Conservation (phyloP, 2,329 filamentous ascomycete species). For the Diaporthe longicolla region DNA sequence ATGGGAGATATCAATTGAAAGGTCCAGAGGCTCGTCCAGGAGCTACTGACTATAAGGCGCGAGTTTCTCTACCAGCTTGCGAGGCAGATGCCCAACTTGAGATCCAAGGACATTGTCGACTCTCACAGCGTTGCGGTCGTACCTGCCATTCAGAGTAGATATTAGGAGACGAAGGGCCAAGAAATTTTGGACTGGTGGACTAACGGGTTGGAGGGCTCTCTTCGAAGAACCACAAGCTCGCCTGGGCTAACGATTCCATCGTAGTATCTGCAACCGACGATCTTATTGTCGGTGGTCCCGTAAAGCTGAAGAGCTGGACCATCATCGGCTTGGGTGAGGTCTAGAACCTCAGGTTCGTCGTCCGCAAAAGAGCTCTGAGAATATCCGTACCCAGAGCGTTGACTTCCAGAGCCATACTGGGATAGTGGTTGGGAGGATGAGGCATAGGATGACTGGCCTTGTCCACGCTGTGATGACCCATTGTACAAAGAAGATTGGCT, state of each 20-base stretch:
- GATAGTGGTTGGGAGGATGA: conserved; percentile 17
- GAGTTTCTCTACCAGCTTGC: conserved; percentile 77
- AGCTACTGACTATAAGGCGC: conserved; percentile 67
- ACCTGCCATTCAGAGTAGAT: conserved; percentile 50
- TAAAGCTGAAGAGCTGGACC: conserved; percentile 61
- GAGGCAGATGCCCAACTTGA: conserved; percentile 86
- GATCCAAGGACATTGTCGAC: conserved; percentile 81
- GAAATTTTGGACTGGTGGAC: conserved; percentile 40
- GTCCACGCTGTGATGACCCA: background rate
- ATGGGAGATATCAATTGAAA: no score
- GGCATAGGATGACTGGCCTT: background rate
- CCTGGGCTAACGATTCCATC: conserved; percentile 69
- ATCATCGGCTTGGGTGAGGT: conserved; percentile 61
- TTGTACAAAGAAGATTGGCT: conserved; percentile 32
- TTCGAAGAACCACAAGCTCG: conserved; percentile 69
- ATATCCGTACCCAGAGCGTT: conserved; percentile 6
- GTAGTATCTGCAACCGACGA: conserved; percentile 73
- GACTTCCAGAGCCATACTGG: background rate
- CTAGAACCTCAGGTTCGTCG: conserved; percentile 57
- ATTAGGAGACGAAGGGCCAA: background rate
- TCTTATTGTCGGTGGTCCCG: conserved; percentile 64
- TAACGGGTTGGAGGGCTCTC: conserved; percentile 71
- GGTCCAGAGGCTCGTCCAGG: background rate
- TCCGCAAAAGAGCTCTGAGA: conserved; percentile 43
- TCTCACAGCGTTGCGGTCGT: conserved; percentile 82